phyloP scores from a whole-genome alignment of 2,329 filamentous ascomycete species.

The Aspergillus carbonarius region DNA sequence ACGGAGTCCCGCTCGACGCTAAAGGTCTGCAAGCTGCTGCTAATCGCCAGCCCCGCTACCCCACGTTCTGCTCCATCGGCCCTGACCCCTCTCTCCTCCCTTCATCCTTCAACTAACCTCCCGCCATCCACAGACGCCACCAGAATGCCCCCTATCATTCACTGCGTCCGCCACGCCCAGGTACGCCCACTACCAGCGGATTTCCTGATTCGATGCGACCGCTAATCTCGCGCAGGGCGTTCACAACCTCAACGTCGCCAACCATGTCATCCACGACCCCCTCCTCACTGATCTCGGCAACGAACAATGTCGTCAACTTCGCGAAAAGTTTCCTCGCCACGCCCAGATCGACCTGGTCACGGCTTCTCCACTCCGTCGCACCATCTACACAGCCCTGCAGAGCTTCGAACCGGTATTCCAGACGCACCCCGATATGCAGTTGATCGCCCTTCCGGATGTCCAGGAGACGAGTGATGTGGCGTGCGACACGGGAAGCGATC shows the following conservation, averaged over 20 bases:
- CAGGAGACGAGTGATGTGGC: slow-evolving; percentile 76
- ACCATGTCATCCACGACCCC: slow-evolving; percentile 75
- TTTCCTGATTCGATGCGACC: not conserved
- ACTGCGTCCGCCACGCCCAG: slow-evolving; percentile 49
- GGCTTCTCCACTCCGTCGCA: slow-evolving; percentile 77
- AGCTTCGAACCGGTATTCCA: slow-evolving; percentile 62
- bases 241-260: slow-evolving; percentile 72
- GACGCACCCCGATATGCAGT: slow-evolving; percentile 45
- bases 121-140: not conserved
- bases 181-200: slow-evolving; percentile 24
- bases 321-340: slow-evolving; percentile 64
- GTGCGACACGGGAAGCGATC: slow-evolving; percentile 71
- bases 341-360: slow-evolving; percentile 67
- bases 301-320: slow-evolving; percentile 68
- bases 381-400: slow-evolving; percentile 72
- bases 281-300: slow-evolving; percentile 73
- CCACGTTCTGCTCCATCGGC: slow-evolving; percentile 12
- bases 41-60: not conserved
- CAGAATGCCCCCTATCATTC: slow-evolving; percentile 44
- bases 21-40: not conserved
- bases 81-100: slow-evolving; percentile 23
- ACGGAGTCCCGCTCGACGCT: not conserved
- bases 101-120: not conserved
- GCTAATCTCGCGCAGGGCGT: slow-evolving; percentile 57
- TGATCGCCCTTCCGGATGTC: slow-evolving; percentile 69